Conservation (phyloP, 192 early-diverging fungal genomes). For the Umbelopsis ramanniana region DNA sequence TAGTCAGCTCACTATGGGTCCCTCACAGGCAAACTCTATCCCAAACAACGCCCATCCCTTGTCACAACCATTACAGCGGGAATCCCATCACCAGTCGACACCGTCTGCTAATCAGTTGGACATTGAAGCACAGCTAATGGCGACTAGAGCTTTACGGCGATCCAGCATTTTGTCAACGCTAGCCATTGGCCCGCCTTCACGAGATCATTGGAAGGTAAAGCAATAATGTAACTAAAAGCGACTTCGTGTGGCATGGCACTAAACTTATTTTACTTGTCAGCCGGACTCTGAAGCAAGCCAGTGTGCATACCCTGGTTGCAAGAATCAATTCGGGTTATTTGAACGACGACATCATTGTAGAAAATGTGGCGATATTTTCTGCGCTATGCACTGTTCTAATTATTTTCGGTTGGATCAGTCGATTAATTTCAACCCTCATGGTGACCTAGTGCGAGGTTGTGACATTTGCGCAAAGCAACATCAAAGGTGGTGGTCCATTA, state of each 20-base stretch:
- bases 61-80: conserved; percentile 14
- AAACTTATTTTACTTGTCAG: conserved; percentile 18
- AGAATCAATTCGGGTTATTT: conserved; percentile 34
- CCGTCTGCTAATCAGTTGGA: conserved; percentile 1
- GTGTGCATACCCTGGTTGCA: conserved; percentile 37
- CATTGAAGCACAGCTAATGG: conserved; percentile 23
- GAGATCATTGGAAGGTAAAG: conserved; percentile 36
- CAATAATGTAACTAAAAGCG: not conserved
- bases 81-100: not conserved
- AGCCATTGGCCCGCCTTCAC: conserved; percentile 30
- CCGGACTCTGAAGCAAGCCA: conserved; percentile 36
- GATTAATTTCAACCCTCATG: conserved; percentile 33
- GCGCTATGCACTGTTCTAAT: conserved; percentile 41
- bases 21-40: not conserved
- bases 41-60: conserved; percentile 10
- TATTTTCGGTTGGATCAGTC: conserved; percentile 45
- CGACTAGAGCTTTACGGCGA: not conserved
- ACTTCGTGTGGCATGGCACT: not conserved
- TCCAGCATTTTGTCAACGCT: conserved; percentile 4
- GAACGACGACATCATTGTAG: conserved; percentile 49
- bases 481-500: conserved; percentile 15
- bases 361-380: conserved; percentile 48
- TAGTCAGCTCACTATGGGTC: conserved; percentile 27
- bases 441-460: conserved; percentile 38
- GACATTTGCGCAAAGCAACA: conserved; percentile 35